A percentile compares a stretch with the other conserved stretches of the same genome.
Conservation (phyloP, 2,329 filamentous ascomycete genomes). For the Xylaria sp. region DNA sequence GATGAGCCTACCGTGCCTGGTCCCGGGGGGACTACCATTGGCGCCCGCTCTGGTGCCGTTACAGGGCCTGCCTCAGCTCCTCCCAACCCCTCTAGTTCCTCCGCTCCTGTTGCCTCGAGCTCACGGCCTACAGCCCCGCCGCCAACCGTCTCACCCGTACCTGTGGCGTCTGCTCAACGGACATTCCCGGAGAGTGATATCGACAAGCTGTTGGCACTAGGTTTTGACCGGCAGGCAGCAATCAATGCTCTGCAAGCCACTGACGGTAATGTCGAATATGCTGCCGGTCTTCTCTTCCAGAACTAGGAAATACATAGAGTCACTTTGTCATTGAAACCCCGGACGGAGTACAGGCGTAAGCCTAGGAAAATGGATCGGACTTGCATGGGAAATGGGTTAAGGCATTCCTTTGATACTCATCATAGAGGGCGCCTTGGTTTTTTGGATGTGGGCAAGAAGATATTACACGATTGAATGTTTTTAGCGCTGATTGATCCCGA, state of each 20-base stretch:
- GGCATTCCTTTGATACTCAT: slow-evolving; percentile 26
- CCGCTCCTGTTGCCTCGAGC: slow-evolving; percentile 46
- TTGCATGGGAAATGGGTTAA: slow-evolving; percentile 25
- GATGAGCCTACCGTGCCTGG: slow-evolving; percentile 87
- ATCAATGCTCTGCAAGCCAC: slow-evolving; percentile 84
- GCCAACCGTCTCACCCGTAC: slow-evolving; percentile 15
- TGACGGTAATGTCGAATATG: slow-evolving; percentile 85
- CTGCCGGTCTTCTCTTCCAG: slow-evolving; percentile 81
- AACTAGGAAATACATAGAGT: slow-evolving; percentile 46
- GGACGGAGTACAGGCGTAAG: slow-evolving; percentile 21
- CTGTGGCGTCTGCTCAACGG: slow-evolving; percentile 42
- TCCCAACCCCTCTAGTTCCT: slow-evolving; percentile 40
- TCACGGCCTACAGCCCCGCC: slow-evolving; percentile 44
- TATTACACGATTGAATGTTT: not conserved
- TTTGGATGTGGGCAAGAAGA: slow-evolving; percentile 7
- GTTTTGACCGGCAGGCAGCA: slow-evolving; percentile 80
- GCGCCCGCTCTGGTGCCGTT: slow-evolving; percentile 82
- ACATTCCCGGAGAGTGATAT: slow-evolving; percentile 72
- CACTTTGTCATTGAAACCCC: slow-evolving; percentile 15
- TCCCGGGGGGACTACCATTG: slow-evolving; percentile 88
- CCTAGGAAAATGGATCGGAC: slow-evolving; percentile 21
- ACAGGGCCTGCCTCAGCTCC: slow-evolving; percentile 58
- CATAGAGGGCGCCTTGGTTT: slow-evolving; percentile 34
- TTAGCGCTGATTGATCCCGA: slow-evolving; percentile 9
- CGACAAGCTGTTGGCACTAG: slow-evolving; percentile 79